Conservation (phyloP, 495 filamentous ascomycete species). For the Podospora appendiculata region DNA sequence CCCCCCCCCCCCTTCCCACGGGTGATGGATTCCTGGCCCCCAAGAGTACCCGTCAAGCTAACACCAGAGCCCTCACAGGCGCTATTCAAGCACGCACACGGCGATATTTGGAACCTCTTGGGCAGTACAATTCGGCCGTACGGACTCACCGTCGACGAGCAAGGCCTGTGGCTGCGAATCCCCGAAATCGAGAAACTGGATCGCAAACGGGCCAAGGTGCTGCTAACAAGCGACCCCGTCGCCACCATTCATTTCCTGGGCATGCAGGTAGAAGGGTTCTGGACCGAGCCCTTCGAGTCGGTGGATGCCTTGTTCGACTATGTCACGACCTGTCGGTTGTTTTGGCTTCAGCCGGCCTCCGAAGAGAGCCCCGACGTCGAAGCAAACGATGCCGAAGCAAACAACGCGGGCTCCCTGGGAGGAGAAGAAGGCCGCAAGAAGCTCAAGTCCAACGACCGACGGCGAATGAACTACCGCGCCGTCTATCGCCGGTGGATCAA, state of each 20-base stretch:
- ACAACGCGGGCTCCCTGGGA: slow-evolving; percentile 8
- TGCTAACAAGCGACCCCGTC: slow-evolving; percentile 46
- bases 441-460: slow-evolving; percentile 45
- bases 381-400: slow-evolving; percentile 6
- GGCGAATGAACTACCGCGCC: slow-evolving; percentile 35
- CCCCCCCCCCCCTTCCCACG: too few species aligned
- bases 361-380: slow-evolving; percentile 4
- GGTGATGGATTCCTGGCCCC: too few species aligned
- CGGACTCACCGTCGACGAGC: slow-evolving; percentile 55
- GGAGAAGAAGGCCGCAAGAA: slow-evolving; percentile 26
- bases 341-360: slow-evolving; percentile 26
- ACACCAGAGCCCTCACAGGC: slow-evolving; percentile 10
- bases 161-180: slow-evolving; percentile 52
- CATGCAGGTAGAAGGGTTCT: slow-evolving; percentile 33
- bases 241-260: slow-evolving; percentile 52
- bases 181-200: slow-evolving; percentile 52
- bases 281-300: slow-evolving; percentile 38
- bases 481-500: slow-evolving; percentile 46
- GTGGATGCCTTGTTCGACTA: slow-evolving; percentile 51
- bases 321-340: slow-evolving; percentile 43
- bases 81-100: slow-evolving; percentile 53
- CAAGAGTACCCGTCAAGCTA: background rate
- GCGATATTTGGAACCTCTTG: slow-evolving; percentile 60
- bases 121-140: slow-evolving; percentile 51
- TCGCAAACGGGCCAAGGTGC: slow-evolving; percentile 45